Conservation (phyloP, 106 monocot genomes). For the Acorus gramineus region DNA sequence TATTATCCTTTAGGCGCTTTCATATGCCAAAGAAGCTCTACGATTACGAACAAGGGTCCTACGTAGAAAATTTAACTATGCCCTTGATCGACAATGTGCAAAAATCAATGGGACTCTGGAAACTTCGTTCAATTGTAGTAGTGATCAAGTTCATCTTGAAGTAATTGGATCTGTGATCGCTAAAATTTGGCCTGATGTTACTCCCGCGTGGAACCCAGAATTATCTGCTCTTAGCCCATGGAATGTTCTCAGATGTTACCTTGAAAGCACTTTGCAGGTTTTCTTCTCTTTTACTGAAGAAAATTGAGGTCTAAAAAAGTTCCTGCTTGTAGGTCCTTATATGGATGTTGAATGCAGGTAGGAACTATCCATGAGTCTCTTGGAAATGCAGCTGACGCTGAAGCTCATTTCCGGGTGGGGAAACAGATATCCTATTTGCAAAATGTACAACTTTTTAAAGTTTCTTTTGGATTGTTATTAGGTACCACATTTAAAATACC, state of each 20-base stretch:
- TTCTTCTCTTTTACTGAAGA: neutral
- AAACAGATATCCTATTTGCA: conserved; percentile 47
- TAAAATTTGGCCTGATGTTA: conserved; percentile 41
- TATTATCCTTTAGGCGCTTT: conserved; percentile 39
- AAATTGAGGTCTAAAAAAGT: too few relatives aligned
- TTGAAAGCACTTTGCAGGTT: conserved; percentile 89
- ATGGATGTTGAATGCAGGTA: conserved; percentile 30
- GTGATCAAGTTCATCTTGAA: conserved; percentile 26
- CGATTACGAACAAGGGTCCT: conserved; percentile 40
- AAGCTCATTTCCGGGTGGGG: conserved; percentile 51
- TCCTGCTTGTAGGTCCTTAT: neutral
- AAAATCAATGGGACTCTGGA: neutral
- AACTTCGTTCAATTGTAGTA: conserved; percentile 1
- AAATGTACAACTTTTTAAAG: conserved; percentile 32
- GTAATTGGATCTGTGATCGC: conserved; percentile 28
- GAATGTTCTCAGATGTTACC: conserved; percentile 58
- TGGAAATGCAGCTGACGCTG: conserved; percentile 62
- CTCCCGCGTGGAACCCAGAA: conserved; percentile 5
- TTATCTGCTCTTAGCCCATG: conserved; percentile 57
- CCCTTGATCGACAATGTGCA: conserved; percentile 5
- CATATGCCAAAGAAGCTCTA: conserved; percentile 46
- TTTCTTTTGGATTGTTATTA: conserved; percentile 44
- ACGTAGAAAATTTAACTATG: conserved; percentile 41
- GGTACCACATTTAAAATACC: conserved; percentile 23
- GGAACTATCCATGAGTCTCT: conserved; percentile 50